Percentiles rank a stretch among this genome's conserved stretches.
phyloP scores from a whole-genome alignment of 345 rosid species.

The Erodium maritimum region DNA sequence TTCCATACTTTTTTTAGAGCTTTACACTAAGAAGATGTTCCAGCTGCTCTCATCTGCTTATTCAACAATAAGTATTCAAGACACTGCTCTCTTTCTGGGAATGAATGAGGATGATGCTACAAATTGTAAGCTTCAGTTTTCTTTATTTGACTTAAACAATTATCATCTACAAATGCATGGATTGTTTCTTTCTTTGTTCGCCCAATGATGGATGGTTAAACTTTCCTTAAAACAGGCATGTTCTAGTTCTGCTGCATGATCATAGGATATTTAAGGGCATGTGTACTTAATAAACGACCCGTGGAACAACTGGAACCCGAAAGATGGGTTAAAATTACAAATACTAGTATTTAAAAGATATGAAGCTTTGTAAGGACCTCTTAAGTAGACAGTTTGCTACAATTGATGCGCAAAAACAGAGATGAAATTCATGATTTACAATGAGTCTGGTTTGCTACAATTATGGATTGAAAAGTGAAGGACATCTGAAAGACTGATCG shows the following conservation, averaged over 20 bases:
- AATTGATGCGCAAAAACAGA: too few relatives aligned
- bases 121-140: conserved; percentile 40
- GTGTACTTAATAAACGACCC: too few relatives aligned
- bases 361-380: too few relatives aligned
- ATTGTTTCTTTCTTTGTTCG: neutral
- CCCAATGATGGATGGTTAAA: neutral
- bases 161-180: neutral
- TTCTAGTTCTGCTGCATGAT: neutral
- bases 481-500: too few relatives aligned
- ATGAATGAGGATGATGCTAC: conserved; percentile 74
- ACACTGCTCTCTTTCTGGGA: conserved; percentile 73
- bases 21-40: conserved; percentile 72
- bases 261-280: too few relatives aligned
- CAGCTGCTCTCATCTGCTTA: conserved; percentile 70
- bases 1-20: conserved; percentile 34
- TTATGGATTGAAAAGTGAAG: too few relatives aligned
- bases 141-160: neutral
- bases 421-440: too few relatives aligned
- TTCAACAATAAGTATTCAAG: conserved; percentile 60
- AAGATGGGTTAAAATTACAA: too few relatives aligned
- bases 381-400: too few relatives aligned
- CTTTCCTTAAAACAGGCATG: neutral
- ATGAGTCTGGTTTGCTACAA: too few relatives aligned
- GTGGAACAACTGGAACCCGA: too few relatives aligned
- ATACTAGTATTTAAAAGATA: too few relatives aligned